These are phyloP conservation scores for Suhomyces terraborum DNA, from an alignment of 1,139 yeast species.

Conservation along the genomic window DNA sequence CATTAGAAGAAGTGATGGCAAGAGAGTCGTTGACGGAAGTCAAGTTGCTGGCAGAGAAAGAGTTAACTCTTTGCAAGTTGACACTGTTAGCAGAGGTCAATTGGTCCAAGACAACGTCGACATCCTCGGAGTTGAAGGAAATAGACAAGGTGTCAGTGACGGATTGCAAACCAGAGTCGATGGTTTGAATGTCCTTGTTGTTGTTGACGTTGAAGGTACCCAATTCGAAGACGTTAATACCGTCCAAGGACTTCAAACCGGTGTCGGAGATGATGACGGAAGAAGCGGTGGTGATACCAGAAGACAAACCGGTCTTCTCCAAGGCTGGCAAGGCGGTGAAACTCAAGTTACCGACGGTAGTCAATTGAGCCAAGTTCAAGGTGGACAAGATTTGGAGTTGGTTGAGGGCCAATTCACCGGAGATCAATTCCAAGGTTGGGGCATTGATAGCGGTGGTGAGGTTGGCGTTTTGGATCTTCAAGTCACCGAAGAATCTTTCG, in stretches of 20 bases:
- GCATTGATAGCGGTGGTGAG: constrained; percentile 67
- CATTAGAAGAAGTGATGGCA: constrained; percentile 67
- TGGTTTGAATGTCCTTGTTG: constrained; percentile 63
- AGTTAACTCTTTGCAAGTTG: constrained; percentile 75
- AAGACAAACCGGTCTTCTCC: constrained; percentile 63
- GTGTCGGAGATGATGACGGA: constrained; percentile 83
- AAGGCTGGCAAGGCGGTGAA: constrained; percentile 88
- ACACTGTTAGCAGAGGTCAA: constrained; percentile 84
- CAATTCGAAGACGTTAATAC: constrained; percentile 75
- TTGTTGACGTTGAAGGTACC: constrained; percentile 85
- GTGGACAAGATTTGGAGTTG: constrained; percentile 67
- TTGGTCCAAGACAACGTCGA: constrained; percentile 66
- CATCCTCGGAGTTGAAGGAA: constrained; percentile 80
- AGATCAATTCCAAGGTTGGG: constrained; percentile 71
- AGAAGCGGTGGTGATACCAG: constrained; percentile 76
- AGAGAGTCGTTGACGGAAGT: constrained; percentile 75
- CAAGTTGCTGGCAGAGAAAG: constrained; percentile 70
- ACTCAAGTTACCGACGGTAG: constrained; percentile 76
- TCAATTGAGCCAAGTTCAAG: constrained; percentile 75
- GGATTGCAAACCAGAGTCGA: constrained; percentile 70
- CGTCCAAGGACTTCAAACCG: constrained; percentile 72
- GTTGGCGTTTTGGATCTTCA: constrained; percentile 67
- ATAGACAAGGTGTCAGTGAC: constrained; percentile 76
- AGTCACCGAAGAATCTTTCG: constrained; percentile 74
- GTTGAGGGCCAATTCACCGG: constrained; percentile 65